A percentile compares a stretch with the other conserved stretches of the same genome.
These are phyloP conservation scores for Boletus rufocinnamomeus DNA, from an alignment of 768 basidiomycete species.

Conservation along the genomic window DNA sequence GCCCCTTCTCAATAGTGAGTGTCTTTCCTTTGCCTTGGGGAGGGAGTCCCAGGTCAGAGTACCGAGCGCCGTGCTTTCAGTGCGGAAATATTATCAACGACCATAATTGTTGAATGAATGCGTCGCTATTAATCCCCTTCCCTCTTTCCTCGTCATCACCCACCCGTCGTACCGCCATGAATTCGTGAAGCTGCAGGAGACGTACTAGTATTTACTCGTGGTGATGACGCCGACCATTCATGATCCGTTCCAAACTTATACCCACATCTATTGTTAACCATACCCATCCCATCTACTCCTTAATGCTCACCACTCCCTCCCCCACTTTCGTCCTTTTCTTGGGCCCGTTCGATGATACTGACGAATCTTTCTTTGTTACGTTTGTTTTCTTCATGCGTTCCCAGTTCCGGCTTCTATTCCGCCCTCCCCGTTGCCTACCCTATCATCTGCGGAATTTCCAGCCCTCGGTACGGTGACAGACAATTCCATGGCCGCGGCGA, in stretches of 20 bases:
- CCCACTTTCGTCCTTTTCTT: constrained; percentile 42
- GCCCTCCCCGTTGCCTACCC: constrained; percentile 46
- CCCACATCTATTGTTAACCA: constrained; percentile 10
- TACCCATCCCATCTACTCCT: constrained; percentile 5
- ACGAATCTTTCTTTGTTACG: constrained; percentile 37
- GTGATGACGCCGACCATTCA: constrained; percentile 26
- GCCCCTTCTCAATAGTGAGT: constrained; percentile 62
- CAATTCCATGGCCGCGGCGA: constrained; percentile 5
- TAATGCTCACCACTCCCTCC: constrained; percentile 34
- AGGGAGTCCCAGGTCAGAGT: constrained; percentile 79
- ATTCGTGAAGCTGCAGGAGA: constrained; percentile 32
- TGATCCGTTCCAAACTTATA: constrained; percentile 12
- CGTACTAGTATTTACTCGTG: constrained; percentile 20
- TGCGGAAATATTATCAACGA: constrained; percentile 78
- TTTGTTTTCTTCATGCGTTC: constrained; percentile 20
- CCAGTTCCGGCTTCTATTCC: constrained; percentile 39
- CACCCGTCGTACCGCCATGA: constrained; percentile 28
- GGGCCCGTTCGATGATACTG: constrained; percentile 45
- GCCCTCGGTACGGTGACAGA: constrained; percentile 45
- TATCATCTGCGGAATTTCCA: constrained; percentile 78
- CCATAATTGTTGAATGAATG: constrained; percentile 52
- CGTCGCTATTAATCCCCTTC: constrained; percentile 25
- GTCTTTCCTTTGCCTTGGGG: constrained; percentile 59
- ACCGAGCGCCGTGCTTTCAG: constrained; percentile 90
- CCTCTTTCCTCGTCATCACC: constrained; percentile 28